Conservation (phyloP, 805 yeast species). For the Peterozyma xylosa region DNA sequence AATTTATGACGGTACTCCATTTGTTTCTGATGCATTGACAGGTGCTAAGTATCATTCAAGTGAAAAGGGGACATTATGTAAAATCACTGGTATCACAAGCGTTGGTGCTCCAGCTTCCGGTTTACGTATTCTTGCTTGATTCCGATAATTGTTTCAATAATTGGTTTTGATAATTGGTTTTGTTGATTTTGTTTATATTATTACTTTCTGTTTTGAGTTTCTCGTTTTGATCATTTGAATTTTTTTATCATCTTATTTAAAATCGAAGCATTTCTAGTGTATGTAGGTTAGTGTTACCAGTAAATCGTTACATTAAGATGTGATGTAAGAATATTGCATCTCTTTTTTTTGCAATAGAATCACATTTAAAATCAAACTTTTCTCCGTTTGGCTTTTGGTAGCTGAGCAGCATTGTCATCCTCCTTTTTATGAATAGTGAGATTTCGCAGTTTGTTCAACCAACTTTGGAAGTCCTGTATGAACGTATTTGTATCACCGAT, state of each 20-base stretch:
- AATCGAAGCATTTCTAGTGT: no score
- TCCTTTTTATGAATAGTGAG: background rate
- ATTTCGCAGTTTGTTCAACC: conserved; percentile 10
- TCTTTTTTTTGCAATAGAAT: no score
- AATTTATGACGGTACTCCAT: conserved; percentile 68
- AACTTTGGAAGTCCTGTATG: conserved; percentile 14
- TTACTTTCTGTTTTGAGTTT: no score
- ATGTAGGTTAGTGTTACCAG: no score
- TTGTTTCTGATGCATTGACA: conserved; percentile 72
- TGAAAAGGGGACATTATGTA: conserved; percentile 74
- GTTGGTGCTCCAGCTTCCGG: conserved; percentile 95
- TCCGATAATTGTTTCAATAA: conserved; percentile 5
- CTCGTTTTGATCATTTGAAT: no score
- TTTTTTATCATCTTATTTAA: no score
- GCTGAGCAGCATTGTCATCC: background rate
- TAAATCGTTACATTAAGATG: conserved; percentile 2
- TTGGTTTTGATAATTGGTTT: background rate
- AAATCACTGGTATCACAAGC: conserved; percentile 64
- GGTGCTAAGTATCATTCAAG: conserved; percentile 80
- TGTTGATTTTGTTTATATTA: no score
- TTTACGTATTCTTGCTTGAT: conserved; percentile 38
- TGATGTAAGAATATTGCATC: background rate
- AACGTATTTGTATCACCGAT: conserved; percentile 19
- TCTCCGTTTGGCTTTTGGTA: conserved; percentile 1
- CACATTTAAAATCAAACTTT: no score